phyloP scores from a whole-genome alignment of 2,329 filamentous ascomycete species.

The Coccinonectria pachysandricola region DNA sequence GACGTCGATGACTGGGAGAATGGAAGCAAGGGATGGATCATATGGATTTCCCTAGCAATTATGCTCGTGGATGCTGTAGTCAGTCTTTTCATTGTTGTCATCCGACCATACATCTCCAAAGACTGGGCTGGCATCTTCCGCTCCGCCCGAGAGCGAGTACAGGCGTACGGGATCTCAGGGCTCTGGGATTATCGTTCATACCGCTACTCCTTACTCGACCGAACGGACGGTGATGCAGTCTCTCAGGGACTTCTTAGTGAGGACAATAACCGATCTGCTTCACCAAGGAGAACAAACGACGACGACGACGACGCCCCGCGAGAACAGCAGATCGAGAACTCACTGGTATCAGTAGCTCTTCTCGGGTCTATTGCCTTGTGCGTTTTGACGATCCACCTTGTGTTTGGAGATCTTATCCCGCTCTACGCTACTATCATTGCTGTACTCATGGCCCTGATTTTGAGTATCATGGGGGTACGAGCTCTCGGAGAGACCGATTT shows the following conservation, averaged over 20 bases:
- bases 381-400: constrained; percentile 67
- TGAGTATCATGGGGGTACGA: constrained; percentile 64
- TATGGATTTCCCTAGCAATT: constrained; percentile 91
- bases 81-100: constrained; percentile 68
- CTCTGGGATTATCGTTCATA: constrained; percentile 10
- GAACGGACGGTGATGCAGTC: constrained; percentile 6
- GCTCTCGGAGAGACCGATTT: constrained; percentile 77
- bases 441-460: constrained; percentile 71
- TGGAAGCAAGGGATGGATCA: constrained; percentile 96
- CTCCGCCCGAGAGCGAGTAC: constrained; percentile 7
- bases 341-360: constrained; percentile 64
- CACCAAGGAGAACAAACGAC: no score
- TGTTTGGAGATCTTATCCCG: constrained; percentile 76
- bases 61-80: constrained; percentile 93
- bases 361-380: constrained; percentile 69
- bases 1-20: constrained; percentile 79
- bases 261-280: no score
- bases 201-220: constrained; percentile 15
- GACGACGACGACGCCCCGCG: constrained; percentile 69
- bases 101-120: constrained; percentile 43
- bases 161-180: constrained; percentile 11
- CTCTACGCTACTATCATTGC: constrained; percentile 65
- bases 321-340: constrained; percentile 67
- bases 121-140: constrained; percentile 1
- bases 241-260: constrained; percentile 12